These are phyloP conservation scores for Nyctanthes arbortristis DNA, from an alignment of 257 asterid genomes.

Conservation along the genomic window DNA sequence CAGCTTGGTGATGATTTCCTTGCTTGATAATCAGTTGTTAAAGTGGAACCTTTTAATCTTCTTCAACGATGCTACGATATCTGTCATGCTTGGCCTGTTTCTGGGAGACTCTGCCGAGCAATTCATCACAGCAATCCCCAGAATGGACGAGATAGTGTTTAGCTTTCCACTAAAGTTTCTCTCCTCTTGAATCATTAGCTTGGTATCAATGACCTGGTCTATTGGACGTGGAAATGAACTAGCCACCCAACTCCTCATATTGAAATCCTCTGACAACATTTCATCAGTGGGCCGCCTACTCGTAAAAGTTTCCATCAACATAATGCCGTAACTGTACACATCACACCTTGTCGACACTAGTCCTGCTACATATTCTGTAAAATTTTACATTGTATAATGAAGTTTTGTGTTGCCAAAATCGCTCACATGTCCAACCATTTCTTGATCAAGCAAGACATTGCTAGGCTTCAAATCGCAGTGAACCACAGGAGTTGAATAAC, in stretches of 20 bases:
- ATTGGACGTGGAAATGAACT: neutral
- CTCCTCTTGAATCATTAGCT: neutral
- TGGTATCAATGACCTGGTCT: neutral
- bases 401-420: neutral
- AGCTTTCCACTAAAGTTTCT: neutral
- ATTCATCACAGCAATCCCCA: neutral
- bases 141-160: neutral
- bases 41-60: too few relatives aligned
- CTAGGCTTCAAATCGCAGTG: too few relatives aligned
- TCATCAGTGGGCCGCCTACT: too few relatives aligned
- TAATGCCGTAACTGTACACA: too few relatives aligned
- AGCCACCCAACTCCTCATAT: neutral
- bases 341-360: neutral
- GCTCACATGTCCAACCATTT: neutral
- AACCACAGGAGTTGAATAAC: neutral
- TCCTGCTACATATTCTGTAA: too few relatives aligned
- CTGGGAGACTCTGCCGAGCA: neutral
- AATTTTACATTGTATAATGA: too few relatives aligned
- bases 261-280: too few relatives aligned
- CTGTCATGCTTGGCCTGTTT: neutral
- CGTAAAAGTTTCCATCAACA: too few relatives aligned
- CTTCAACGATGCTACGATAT: too few relatives aligned
- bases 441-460: neutral
- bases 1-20: too few relatives aligned
- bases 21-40: too few relatives aligned